phyloP scores from a whole-genome alignment of 257 asterid species.

The Penstemon davidsonii region DNA sequence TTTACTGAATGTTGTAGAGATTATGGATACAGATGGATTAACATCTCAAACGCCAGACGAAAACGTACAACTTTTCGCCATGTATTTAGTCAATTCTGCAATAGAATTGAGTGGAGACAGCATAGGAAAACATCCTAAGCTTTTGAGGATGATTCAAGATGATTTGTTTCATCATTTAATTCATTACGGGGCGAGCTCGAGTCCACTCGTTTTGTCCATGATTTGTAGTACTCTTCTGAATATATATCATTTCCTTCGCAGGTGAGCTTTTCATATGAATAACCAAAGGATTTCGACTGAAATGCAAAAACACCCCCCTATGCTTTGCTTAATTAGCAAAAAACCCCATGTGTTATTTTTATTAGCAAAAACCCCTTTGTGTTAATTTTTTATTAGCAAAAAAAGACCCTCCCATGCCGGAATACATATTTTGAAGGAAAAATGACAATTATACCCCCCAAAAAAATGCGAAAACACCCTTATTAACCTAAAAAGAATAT shows the following conservation, averaged over 20 bases:
- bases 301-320: no score
- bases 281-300: no score
- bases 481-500: no score
- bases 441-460: no score
- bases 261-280: slow-evolving; percentile 35
- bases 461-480: no score
- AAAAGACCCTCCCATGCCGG: no score
- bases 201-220: slow-evolving; percentile 83
- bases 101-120: slow-evolving; percentile 89
- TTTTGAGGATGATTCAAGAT: slow-evolving; percentile 87
- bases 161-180: slow-evolving; percentile 83
- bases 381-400: no score
- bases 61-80: slow-evolving; percentile 69
- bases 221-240: slow-evolving; percentile 84
- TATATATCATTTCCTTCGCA: slow-evolving; percentile 77
- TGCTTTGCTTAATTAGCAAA: no score
- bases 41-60: slow-evolving; percentile 56
- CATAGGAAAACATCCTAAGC: slow-evolving; percentile 84
- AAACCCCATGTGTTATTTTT: no score
- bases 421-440: no score
- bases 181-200: slow-evolving; percentile 69
- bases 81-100: slow-evolving; percentile 73
- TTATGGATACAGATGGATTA: slow-evolving; percentile 55
- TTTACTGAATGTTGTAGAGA: slow-evolving; percentile 71
- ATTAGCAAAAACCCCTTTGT: no score